Evolutionary conservation across 1,139 yeast genomes (phyloP).

Genomic region (Candida tropicalis): DNA sequence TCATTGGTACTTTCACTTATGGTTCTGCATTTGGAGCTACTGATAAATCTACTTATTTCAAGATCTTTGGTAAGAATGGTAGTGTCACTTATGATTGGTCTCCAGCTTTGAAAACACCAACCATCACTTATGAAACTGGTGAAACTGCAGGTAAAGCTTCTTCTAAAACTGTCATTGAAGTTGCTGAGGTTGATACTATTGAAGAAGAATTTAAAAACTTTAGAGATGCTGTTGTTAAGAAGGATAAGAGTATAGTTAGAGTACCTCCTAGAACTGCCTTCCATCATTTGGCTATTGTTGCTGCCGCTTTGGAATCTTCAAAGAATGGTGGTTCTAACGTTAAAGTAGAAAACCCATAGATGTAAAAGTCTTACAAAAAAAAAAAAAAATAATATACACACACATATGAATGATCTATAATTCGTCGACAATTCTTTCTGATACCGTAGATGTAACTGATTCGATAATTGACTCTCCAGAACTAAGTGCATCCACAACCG

Average conservation of each 20-base stretch:
- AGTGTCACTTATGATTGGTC: slow-evolving; percentile 66
- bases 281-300: slow-evolving; percentile 90
- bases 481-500: neutral
- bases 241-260: slow-evolving; percentile 60
- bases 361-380: neutral
- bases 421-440: slow-evolving; percentile 13
- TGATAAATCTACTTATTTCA: slow-evolving; percentile 65
- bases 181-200: slow-evolving; percentile 56
- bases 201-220: slow-evolving; percentile 73
- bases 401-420: slow-evolving; percentile 8
- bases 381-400: neutral
- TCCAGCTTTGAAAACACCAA: slow-evolving; percentile 50
- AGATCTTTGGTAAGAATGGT: slow-evolving; percentile 78
- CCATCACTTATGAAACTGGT: slow-evolving; percentile 50
- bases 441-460: neutral
- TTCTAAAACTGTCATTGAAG: slow-evolving; percentile 49
- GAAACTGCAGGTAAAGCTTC: slow-evolving; percentile 46
- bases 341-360: slow-evolving; percentile 39
- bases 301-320: slow-evolving; percentile 78
- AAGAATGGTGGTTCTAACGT: slow-evolving; percentile 59
- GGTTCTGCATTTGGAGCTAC: slow-evolving; percentile 91
- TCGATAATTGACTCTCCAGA: slow-evolving; percentile 1
- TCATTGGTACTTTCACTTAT: slow-evolving; percentile 85
- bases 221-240: slow-evolving; percentile 64
- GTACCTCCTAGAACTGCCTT: slow-evolving; percentile 75